phyloP scores from a whole-genome alignment of 2,329 filamentous ascomycete genomes.

The Exophiala oligosperma region DNA sequence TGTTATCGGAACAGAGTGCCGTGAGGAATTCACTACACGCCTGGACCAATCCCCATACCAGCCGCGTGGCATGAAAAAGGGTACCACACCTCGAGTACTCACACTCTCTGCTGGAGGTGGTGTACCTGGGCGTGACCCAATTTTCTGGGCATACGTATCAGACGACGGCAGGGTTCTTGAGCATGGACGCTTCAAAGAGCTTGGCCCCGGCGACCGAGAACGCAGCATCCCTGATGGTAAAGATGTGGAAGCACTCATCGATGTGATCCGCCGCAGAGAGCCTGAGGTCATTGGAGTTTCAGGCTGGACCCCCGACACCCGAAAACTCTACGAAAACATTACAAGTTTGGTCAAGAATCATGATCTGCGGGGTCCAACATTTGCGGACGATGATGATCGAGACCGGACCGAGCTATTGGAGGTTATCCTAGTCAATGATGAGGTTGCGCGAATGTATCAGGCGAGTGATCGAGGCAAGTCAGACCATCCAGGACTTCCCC shows the following conservation, averaged over 20 bases:
- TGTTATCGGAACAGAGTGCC: slow-evolving; percentile 80
- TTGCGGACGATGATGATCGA: slow-evolving; percentile 77
- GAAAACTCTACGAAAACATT: slow-evolving; percentile 78
- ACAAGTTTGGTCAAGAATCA: slow-evolving; percentile 76
- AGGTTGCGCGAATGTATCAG: slow-evolving; percentile 95
- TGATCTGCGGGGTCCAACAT: slow-evolving; percentile 76
- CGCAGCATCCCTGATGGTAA: slow-evolving; percentile 65
- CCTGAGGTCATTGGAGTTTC: slow-evolving; percentile 90
- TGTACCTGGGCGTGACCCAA: slow-evolving; percentile 70
- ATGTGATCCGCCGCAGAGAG: slow-evolving; percentile 74
- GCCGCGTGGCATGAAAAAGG: slow-evolving; percentile 86
- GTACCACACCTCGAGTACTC: slow-evolving; percentile 83
- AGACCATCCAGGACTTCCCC: slow-evolving; percentile 78
- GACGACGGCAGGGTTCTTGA: slow-evolving; percentile 88
- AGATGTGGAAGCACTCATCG: slow-evolving; percentile 69
- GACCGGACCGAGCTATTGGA: slow-evolving; percentile 78
- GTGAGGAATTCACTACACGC: slow-evolving; percentile 84
- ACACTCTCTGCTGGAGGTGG: slow-evolving; percentile 84
- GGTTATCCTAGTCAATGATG: slow-evolving; percentile 90
- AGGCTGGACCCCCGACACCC: slow-evolving; percentile 83
- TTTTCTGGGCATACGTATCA: slow-evolving; percentile 90
- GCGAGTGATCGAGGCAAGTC: slow-evolving; percentile 75
- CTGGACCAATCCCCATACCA: slow-evolving; percentile 96
- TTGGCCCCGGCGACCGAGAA: slow-evolving; percentile 66
- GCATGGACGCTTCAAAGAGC: slow-evolving; percentile 80